Conservation (phyloP, 1,284 basidiomycete genomes). For the Sporisorium exsertum region DNA sequence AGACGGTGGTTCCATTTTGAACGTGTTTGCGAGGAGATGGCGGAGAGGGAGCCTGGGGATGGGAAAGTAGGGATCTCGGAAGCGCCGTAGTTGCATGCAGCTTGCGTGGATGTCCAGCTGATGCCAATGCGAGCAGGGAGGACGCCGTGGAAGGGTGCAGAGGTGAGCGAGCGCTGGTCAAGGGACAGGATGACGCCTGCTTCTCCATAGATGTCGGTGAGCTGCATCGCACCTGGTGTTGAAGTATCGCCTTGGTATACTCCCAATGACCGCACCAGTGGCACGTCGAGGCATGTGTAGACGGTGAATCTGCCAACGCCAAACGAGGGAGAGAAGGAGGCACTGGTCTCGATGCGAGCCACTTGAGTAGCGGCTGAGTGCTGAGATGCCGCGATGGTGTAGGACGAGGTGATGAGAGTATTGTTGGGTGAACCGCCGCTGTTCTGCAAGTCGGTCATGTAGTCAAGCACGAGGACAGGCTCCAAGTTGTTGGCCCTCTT, state of each 20-base stretch:
- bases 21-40: conserved; percentile 8
- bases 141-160: conserved; percentile 3
- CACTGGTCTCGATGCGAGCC: conserved; percentile 24
- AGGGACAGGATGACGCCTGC: conserved; percentile 21
- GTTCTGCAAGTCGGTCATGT: conserved; percentile 34
- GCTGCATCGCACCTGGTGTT: neutral
- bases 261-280: conserved; percentile 12
- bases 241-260: conserved; percentile 4
- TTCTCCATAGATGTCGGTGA: conserved; percentile 15
- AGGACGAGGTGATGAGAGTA: conserved; percentile 12
- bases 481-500: conserved; percentile 26
- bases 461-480: conserved; percentile 36
- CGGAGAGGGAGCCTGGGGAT: conserved; percentile 9
- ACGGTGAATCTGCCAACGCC: conserved; percentile 34
- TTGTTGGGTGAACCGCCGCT: conserved; percentile 21
- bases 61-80: conserved; percentile 31
- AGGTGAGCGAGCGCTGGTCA: conserved; percentile 11
- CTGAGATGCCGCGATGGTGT: neutral
- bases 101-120: conserved; percentile 31
- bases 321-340: conserved; percentile 31
- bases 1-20: conserved; percentile 33
- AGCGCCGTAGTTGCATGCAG: conserved; percentile 37
- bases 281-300: conserved; percentile 38
- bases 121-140: conserved; percentile 37
- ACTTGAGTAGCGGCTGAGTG: conserved; percentile 4